phyloP scores from a whole-genome alignment of 805 yeast species.

The Candida sanyiensis region DNA sequence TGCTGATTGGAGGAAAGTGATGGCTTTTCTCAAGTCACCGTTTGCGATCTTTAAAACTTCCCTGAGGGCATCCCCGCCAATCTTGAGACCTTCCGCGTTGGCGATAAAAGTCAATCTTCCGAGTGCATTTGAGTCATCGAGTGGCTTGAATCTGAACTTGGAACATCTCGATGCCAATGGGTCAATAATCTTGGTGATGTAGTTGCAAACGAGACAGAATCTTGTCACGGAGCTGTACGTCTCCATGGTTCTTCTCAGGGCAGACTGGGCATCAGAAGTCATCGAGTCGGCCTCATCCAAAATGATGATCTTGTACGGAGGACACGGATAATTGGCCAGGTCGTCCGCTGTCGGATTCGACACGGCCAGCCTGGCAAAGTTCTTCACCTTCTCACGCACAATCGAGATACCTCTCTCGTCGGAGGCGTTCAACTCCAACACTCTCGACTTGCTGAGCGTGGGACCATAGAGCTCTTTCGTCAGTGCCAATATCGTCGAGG shows the following conservation, averaged over 20 bases:
- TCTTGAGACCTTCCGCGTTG: constrained; percentile 38
- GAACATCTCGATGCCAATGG: constrained; percentile 96
- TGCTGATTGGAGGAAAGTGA: constrained; percentile 83
- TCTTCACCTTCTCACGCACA: constrained; percentile 79
- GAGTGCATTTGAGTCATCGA: constrained; percentile 68
- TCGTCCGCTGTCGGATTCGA: constrained; percentile 74
- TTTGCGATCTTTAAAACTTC: constrained; percentile 66
- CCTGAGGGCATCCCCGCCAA: constrained; percentile 47
- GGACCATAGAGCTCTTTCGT: constrained; percentile 81
- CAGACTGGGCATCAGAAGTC: constrained; percentile 96
- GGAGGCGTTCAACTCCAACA: constrained; percentile 80
- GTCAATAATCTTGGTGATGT: constrained; percentile 92
- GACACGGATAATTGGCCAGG: constrained; percentile 78
- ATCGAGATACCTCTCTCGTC: constrained; percentile 89
- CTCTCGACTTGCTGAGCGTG: constrained; percentile 57
- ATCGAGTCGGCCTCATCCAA: constrained; percentile 96
- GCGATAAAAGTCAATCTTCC: constrained; percentile 58
- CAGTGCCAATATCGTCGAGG: constrained; percentile 80
- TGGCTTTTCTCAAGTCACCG: constrained; percentile 93
- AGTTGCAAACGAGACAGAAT: constrained; percentile 92
- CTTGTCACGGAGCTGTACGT: constrained; percentile 85
- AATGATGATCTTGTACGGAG: constrained; percentile 90
- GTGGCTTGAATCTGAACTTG: constrained; percentile 81
- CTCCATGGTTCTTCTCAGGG: constrained; percentile 93
- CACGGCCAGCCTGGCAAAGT: constrained; percentile 78